A percentile compares a stretch with the other conserved stretches of the same genome.
phyloP scores from a whole-genome alignment of 805 yeast genomes.

The Zygosaccharomyces kombuchaensis region DNA sequence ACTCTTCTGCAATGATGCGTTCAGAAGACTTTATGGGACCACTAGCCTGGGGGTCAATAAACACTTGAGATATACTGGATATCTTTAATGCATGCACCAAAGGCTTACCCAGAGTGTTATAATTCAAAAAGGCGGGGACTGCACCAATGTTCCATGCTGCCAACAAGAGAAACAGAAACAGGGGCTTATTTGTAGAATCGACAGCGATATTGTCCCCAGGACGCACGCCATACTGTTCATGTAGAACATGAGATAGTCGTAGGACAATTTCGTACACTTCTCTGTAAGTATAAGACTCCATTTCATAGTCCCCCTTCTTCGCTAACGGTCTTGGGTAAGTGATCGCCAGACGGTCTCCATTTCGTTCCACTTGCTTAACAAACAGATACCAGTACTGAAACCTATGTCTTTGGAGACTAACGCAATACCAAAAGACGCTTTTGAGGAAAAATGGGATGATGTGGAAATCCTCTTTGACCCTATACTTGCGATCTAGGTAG shows the following conservation, averaged over 20 bases:
- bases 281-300: constrained; percentile 63
- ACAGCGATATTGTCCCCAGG: constrained; percentile 68
- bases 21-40: constrained; percentile 50
- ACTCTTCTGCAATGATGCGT: constrained; percentile 34
- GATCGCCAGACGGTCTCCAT: constrained; percentile 56
- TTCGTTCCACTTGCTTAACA: constrained; percentile 47
- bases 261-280: constrained; percentile 65
- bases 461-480: constrained; percentile 49
- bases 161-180: constrained; percentile 74
- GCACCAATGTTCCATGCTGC: constrained; percentile 93
- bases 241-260: constrained; percentile 61
- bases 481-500: constrained; percentile 29
- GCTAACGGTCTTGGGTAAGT: constrained; percentile 45
- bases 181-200: constrained; percentile 77
- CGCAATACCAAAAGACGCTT: constrained; percentile 40
- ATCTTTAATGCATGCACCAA: constrained; percentile 74
- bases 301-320: constrained; percentile 52
- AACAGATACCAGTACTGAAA: constrained; percentile 68
- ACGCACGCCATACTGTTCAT: constrained; percentile 56
- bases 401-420: constrained; percentile 25
- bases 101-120: constrained; percentile 68
- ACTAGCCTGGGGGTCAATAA: constrained; percentile 70
- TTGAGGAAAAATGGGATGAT: constrained; percentile 44
- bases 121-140: constrained; percentile 79
- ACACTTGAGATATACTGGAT: constrained; percentile 58